A percentile compares a stretch with the other conserved stretches of the same genome.
phyloP scores from a whole-genome alignment of 176 grass and related monocot species.

The Zoysia pacifica region DNA sequence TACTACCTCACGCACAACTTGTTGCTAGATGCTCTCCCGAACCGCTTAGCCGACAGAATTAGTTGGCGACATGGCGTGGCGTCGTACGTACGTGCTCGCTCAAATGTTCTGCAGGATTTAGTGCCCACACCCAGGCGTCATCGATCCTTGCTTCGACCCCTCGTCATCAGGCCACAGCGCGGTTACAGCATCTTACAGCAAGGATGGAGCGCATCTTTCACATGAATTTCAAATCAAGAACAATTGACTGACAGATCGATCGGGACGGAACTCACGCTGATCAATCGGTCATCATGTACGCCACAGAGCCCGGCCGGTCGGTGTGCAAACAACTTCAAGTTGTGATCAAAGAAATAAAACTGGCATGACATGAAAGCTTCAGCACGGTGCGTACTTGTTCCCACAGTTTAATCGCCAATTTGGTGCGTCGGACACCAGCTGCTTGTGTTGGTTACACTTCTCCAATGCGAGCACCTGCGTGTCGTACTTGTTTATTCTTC shows the following conservation, averaged over 20 bases:
- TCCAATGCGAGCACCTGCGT: not conserved
- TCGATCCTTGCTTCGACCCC: not conserved
- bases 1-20: no score
- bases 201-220: not conserved
- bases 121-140: not conserved
- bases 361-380: not conserved
- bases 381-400: not conserved
- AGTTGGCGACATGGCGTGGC: not conserved
- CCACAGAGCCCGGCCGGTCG: not conserved
- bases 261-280: no score
- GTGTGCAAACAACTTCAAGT: conserved; percentile 6
- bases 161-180: not conserved
- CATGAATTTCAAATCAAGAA: not conserved
- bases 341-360: not conserved
- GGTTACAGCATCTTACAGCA: not conserved
- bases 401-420: not conserved
- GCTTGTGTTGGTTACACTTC: not conserved
- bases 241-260: no score
- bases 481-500: not conserved
- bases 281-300: not conserved
- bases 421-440: not conserved
- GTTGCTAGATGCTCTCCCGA: no score
- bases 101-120: not conserved
- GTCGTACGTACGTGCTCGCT: not conserved
- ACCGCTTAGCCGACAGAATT: not conserved